Conservation (phyloP, 768 basidiomycete genomes). For the Termitomyces sp. region DNA sequence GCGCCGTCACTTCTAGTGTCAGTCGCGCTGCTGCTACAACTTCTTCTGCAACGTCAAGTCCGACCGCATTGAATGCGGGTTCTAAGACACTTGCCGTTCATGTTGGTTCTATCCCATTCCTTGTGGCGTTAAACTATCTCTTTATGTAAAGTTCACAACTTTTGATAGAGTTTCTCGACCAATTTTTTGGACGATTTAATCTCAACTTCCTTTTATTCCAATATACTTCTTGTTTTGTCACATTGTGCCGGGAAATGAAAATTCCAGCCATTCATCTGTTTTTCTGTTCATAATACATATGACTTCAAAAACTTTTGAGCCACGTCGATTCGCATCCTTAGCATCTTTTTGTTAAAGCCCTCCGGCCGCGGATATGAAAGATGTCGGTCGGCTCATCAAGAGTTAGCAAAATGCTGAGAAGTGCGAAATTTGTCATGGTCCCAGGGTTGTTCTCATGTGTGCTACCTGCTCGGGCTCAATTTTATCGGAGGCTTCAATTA, state of each 20-base stretch:
- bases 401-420: no score
- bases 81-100: slow-evolving; percentile 8
- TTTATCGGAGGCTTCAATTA: no score
- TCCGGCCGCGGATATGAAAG: no score
- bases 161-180: background rate
- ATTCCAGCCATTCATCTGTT: background rate
- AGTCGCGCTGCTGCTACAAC: background rate
- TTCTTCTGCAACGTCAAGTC: background rate
- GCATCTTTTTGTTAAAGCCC: no score
- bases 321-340: no score
- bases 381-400: no score
- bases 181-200: background rate
- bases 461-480: no score
- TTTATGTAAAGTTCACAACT: slow-evolving; percentile 3
- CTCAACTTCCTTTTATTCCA: background rate
- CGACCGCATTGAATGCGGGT: background rate
- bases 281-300: no score
- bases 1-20: background rate
- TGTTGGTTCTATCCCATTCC: slow-evolving; percentile 21
- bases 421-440: no score
- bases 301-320: no score
- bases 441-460: no score
- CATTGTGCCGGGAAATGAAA: no score
- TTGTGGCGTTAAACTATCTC: slow-evolving; percentile 18
- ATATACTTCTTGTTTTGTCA: background rate